These are phyloP conservation scores for Talaromyces atroroseus DNA, from an alignment of 2,329 filamentous ascomycete genomes.

Conservation along the genomic window DNA sequence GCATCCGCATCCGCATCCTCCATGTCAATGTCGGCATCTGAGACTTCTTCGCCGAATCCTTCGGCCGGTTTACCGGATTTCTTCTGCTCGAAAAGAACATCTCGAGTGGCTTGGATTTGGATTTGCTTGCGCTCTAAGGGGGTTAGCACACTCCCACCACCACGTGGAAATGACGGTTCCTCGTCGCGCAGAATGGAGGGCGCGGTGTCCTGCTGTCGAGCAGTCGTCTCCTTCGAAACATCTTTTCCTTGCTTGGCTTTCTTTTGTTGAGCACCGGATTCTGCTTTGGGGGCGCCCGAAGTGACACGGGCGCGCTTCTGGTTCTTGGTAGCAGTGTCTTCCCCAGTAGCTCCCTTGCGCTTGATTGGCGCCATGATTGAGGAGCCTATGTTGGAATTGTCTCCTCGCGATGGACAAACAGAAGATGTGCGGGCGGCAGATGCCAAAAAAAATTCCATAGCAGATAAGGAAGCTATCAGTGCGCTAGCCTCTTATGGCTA, in stretches of 20 bases:
- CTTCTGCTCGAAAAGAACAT: slow-evolving; percentile 83
- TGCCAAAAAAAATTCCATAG: slow-evolving; percentile 9
- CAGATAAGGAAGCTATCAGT: slow-evolving; percentile 14
- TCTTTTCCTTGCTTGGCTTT: slow-evolving; percentile 29
- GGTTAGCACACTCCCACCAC: slow-evolving; percentile 83
- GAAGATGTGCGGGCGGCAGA: slow-evolving; percentile 6
- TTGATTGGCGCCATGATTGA: slow-evolving; percentile 41
- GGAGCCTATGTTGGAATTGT: not conserved
- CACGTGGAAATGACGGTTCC: slow-evolving; percentile 85
- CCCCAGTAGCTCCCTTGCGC: slow-evolving; percentile 39
- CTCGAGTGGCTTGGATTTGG: slow-evolving; percentile 82
- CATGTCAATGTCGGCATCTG: slow-evolving; percentile 50
- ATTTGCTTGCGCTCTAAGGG: slow-evolving; percentile 96
- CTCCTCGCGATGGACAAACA: not conserved
- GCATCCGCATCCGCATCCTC: slow-evolving; percentile 42
- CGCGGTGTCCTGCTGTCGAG: slow-evolving; percentile 27
- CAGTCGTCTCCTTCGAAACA: slow-evolving; percentile 16
- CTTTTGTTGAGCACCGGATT: slow-evolving; percentile 19
- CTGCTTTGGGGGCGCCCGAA: slow-evolving; percentile 23
- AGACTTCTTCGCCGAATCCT: slow-evolving; percentile 51
- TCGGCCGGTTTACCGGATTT: slow-evolving; percentile 48
- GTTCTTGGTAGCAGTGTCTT: slow-evolving; percentile 28
- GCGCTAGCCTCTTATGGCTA: slow-evolving; percentile 6
- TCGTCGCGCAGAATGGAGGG: slow-evolving; percentile 60
- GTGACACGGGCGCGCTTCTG: slow-evolving; percentile 39